Conservation (phyloP, 331 rosid species). For the Telfairia occidentalis region DNA sequence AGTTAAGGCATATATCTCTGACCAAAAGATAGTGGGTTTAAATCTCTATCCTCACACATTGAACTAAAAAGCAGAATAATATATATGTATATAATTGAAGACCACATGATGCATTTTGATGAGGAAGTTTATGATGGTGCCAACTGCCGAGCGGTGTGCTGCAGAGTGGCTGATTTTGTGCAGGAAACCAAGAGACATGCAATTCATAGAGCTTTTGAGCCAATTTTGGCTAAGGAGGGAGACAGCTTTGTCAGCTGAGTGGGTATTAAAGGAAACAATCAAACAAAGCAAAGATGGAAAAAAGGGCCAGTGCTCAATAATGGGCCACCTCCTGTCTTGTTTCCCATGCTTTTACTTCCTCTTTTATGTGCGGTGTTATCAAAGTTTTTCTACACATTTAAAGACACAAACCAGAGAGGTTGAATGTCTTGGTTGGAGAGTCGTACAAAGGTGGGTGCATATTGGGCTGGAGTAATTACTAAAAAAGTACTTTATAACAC, state of each 20-base stretch:
- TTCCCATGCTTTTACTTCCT: background rate
- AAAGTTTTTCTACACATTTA: background rate
- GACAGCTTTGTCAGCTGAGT: background rate
- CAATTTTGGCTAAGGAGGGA: background rate
- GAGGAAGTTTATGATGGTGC: background rate
- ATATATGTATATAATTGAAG: too few species aligned
- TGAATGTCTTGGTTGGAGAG: background rate
- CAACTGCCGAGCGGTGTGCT: background rate
- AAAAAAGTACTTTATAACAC: background rate
- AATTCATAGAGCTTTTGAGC: background rate
- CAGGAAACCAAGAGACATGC: constrained; percentile 11
- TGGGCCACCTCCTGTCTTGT: background rate
- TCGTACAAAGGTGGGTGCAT: too few species aligned
- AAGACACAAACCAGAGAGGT: background rate
- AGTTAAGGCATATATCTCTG: too few species aligned
- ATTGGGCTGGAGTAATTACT: too few species aligned
- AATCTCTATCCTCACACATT: too few species aligned
- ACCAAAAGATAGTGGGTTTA: too few species aligned
- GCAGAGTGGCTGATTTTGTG: background rate
- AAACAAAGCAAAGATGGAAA: background rate
- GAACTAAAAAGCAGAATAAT: too few species aligned
- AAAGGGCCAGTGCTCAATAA: background rate
- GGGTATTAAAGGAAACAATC: background rate
- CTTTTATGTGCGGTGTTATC: background rate
- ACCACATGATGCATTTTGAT: background rate